Percentiles rank a stretch among this genome's conserved stretches.
Evolutionary conservation across 805 yeast genomes (phyloP).

Genomic region (Myxozyma neglecta): DNA sequence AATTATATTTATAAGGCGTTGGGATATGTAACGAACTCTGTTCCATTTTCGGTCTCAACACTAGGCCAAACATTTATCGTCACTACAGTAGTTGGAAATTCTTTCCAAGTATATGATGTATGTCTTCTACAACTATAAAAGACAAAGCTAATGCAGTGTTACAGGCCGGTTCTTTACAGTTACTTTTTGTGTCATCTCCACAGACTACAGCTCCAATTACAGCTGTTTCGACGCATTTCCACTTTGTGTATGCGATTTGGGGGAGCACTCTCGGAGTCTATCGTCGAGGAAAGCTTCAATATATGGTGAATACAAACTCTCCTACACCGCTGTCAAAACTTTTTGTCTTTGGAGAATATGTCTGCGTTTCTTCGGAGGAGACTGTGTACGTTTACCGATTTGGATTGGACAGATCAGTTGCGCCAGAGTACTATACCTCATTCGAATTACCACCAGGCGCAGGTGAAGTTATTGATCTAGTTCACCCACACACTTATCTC

Average conservation of each 20-base stretch:
- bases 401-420: slow-evolving; percentile 43
- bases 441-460: slow-evolving; percentile 58
- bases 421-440: slow-evolving; percentile 63
- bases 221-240: slow-evolving; percentile 75
- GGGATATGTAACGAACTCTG: slow-evolving; percentile 84
- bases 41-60: slow-evolving; percentile 85
- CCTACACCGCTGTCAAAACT: slow-evolving; percentile 42
- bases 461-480: slow-evolving; percentile 66
- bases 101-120: slow-evolving; percentile 89
- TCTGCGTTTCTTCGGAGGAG: slow-evolving; percentile 56
- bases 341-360: slow-evolving; percentile 72
- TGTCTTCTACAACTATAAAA: slow-evolving; percentile 10
- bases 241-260: slow-evolving; percentile 76
- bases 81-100: slow-evolving; percentile 84
- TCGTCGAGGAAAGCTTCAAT: slow-evolving; percentile 73
- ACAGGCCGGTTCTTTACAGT: slow-evolving; percentile 65
- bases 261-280: slow-evolving; percentile 72
- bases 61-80: slow-evolving; percentile 84
- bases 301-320: slow-evolving; percentile 45
- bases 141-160: slow-evolving; percentile 33
- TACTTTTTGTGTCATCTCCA: slow-evolving; percentile 79
- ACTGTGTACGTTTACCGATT: slow-evolving; percentile 52
- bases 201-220: slow-evolving; percentile 73
- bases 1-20: slow-evolving; percentile 41
- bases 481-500: slow-evolving; percentile 88